phyloP scores from a whole-genome alignment of 176 grass and related monocot genomes.

The Oryza punctata region DNA sequence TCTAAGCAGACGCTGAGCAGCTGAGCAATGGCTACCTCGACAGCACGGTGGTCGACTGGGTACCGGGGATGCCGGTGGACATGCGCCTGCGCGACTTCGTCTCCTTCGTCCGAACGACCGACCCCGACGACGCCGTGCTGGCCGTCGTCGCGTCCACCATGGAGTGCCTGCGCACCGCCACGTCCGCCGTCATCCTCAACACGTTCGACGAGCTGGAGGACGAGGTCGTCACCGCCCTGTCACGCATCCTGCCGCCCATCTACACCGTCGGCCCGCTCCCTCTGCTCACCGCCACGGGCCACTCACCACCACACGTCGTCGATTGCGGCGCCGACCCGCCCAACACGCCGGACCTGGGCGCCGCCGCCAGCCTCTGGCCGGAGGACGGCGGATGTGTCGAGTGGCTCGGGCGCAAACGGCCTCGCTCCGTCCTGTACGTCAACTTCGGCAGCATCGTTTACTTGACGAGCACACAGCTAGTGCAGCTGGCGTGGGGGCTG shows the following conservation, averaged over 20 bases:
- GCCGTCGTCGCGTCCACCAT: rapidly evolving
- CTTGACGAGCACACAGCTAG: no score
- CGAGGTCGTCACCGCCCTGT: background rate
- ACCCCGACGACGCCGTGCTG: conserved; percentile 7
- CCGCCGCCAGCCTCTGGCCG: no score
- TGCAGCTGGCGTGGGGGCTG: no score
- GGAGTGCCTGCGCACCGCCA: background rate
- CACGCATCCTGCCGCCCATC: background rate
- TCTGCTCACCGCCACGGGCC: no score
- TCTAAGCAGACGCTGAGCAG: background rate
- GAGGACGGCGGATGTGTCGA: no score
- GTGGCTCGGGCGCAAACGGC: no score
- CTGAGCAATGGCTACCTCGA: conserved; percentile 32
- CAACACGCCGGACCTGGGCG: no score
- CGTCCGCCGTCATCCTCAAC: conserved; percentile 36
- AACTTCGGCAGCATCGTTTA: no score
- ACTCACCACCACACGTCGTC: no score
- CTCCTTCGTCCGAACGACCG: conserved; percentile 17
- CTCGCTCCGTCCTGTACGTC: no score
- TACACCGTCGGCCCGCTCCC: conserved; percentile 41
- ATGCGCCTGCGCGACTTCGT: conserved; percentile 29
- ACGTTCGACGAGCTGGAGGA: conserved; percentile 33
- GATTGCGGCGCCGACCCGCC: no score
- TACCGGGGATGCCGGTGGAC: conserved; percentile 23
- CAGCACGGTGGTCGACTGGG: conserved; percentile 14